phyloP scores from a whole-genome alignment of 2,329 filamentous ascomycete species.

The Aspergillus hortae region DNA sequence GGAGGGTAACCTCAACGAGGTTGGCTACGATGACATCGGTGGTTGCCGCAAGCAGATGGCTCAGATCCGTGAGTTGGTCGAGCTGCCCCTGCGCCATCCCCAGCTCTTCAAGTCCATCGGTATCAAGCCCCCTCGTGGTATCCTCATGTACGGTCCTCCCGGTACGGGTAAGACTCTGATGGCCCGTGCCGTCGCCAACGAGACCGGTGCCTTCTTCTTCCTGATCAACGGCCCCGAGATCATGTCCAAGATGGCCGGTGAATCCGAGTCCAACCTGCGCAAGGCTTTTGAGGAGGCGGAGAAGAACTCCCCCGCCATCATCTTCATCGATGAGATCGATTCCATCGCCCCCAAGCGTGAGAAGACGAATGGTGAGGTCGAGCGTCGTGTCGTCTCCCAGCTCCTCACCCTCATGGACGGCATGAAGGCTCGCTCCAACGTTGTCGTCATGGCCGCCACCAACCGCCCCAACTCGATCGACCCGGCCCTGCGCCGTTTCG shows the following conservation, averaged over 20 bases:
- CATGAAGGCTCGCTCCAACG: slow-evolving; percentile 98
- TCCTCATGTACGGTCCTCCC: slow-evolving; percentile 91
- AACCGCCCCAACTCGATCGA: slow-evolving; percentile 99
- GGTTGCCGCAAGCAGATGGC: slow-evolving; percentile 99
- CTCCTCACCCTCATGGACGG: slow-evolving; percentile 97
- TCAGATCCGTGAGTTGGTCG: slow-evolving; percentile 97
- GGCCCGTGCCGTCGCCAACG: slow-evolving; percentile 97
- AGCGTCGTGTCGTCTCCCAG: slow-evolving; percentile 97
- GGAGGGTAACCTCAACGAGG: slow-evolving; percentile 98
- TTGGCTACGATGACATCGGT: slow-evolving; percentile 98
- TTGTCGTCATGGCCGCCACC: slow-evolving; percentile 98
- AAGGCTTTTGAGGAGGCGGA: slow-evolving; percentile 99
- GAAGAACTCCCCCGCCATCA: slow-evolving; percentile 98
- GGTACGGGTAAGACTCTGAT: slow-evolving; percentile 99
- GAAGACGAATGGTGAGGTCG: slow-evolving; percentile 98
- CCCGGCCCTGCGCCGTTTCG: slow-evolving; percentile 93
- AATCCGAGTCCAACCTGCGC: slow-evolving; percentile 95
- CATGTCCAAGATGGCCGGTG: slow-evolving; percentile 99
- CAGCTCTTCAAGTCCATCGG: slow-evolving; percentile 99
- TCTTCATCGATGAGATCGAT: slow-evolving; percentile 99
- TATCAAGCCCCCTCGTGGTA: slow-evolving; percentile 98
- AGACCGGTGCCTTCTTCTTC: slow-evolving; percentile 99
- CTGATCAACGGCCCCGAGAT: slow-evolving; percentile 98
- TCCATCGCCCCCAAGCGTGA: slow-evolving; percentile 99
- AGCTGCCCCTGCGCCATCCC: slow-evolving; percentile 91